These are phyloP conservation scores for Talaromyces sp. DNA, from an alignment of 2,329 filamentous ascomycete species.

Conservation along the genomic window DNA sequence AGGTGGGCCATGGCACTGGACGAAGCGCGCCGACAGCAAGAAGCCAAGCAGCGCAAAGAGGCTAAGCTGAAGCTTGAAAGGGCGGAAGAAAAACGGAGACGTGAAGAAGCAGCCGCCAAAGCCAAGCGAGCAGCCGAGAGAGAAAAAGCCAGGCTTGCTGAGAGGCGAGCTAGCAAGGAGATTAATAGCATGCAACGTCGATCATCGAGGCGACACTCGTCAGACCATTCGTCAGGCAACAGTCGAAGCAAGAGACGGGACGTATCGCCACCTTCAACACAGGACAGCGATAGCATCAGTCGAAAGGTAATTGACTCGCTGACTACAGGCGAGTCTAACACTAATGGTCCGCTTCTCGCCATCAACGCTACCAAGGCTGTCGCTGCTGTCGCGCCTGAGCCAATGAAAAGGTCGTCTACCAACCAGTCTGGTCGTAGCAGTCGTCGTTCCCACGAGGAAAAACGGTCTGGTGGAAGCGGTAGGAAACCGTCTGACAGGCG, in stretches of 20 bases:
- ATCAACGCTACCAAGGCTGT: slow-evolving; percentile 31
- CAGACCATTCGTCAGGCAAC: slow-evolving; percentile 22
- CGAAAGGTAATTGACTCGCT: slow-evolving; percentile 32
- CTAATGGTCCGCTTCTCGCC: slow-evolving; percentile 32
- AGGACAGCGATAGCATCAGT: slow-evolving; percentile 8
- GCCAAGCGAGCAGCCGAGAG: slow-evolving; percentile 12
- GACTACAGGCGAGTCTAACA: slow-evolving; percentile 37
- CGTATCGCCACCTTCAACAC: slow-evolving; percentile 19
- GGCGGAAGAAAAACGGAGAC: slow-evolving; percentile 17
- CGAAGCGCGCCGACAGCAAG: slow-evolving; percentile 30
- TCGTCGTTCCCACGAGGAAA: slow-evolving; percentile 12
- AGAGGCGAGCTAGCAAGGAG: slow-evolving; percentile 7
- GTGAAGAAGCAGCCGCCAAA: slow-evolving; percentile 10
- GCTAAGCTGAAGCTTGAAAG: slow-evolving; percentile 23
- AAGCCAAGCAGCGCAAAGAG: slow-evolving; percentile 28
- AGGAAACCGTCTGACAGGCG: slow-evolving; percentile 5
- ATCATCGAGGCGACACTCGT: slow-evolving; percentile 15
- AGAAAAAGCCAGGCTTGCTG: slow-evolving; percentile 8
- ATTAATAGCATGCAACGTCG: slow-evolving; percentile 3
- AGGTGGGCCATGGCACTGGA: slow-evolving; percentile 31
- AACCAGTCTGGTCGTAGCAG: slow-evolving; percentile 25
- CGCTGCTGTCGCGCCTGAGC: slow-evolving; percentile 17
- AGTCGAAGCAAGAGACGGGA: slow-evolving; percentile 17
- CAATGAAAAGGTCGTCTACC: slow-evolving; percentile 21
- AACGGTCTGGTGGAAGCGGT: slow-evolving; percentile 11